These are phyloP conservation scores for Penicillium silybi DNA, from an alignment of 495 filamentous ascomycete species.

Conservation along the genomic window DNA sequence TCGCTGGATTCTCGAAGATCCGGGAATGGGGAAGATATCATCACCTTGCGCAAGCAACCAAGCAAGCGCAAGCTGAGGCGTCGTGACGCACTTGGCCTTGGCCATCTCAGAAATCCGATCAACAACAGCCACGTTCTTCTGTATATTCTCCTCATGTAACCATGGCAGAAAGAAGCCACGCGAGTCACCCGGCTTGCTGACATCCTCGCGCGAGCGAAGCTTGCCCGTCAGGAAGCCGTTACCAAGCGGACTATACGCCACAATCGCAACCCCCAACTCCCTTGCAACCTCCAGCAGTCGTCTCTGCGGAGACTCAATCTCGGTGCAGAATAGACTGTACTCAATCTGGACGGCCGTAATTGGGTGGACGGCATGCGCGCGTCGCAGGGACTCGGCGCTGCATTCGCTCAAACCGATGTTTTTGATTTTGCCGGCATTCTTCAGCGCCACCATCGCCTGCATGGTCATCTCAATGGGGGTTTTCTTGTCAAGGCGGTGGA, in stretches of 20 bases:
- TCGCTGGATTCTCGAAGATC: constrained; percentile 50
- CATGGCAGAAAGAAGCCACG: constrained; percentile 41
- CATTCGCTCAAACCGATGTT: constrained; percentile 59
- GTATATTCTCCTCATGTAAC: constrained; percentile 48
- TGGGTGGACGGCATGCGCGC: constrained; percentile 56
- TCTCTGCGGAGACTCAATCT: constrained; percentile 52
- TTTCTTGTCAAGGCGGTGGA: constrained; percentile 41
- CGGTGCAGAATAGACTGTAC: constrained; percentile 55
- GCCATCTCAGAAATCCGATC: constrained; percentile 42
- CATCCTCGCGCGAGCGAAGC: constrained; percentile 43
- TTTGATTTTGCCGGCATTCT: constrained; percentile 54
- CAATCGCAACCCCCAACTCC: constrained; percentile 60
- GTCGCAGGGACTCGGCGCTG: constrained; percentile 53
- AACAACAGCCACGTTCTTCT: constrained; percentile 47
- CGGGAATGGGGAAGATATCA: constrained; percentile 60
- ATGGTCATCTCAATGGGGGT: constrained; percentile 65
- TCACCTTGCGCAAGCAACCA: constrained; percentile 58
- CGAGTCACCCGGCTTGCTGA: constrained; percentile 37
- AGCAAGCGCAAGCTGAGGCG: constrained; percentile 50
- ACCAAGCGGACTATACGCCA: constrained; percentile 60
- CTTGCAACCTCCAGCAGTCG: constrained; percentile 51
- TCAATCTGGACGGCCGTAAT: constrained; percentile 65
- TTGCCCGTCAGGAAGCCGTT: constrained; percentile 52
- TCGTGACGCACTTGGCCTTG: constrained; percentile 41
- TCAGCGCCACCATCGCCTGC: constrained; percentile 43